Evolutionary conservation across 2,329 filamentous ascomycete genomes (phyloP).

Genomic region (Xylariales sp.): DNA sequence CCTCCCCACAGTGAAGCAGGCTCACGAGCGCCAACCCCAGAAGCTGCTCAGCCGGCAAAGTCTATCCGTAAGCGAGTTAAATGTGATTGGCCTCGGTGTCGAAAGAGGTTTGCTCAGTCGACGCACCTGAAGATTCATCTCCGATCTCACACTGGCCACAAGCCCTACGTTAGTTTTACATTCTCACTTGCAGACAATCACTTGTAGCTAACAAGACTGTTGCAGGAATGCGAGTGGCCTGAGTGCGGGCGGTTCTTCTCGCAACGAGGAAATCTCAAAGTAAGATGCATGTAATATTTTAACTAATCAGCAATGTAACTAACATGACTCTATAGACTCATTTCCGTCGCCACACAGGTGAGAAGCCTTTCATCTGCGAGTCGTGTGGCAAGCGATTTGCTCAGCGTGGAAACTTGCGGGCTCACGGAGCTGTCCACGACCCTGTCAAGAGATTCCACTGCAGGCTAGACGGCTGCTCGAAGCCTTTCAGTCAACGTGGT

Average conservation of each 20-base stretch:
- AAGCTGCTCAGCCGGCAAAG: conserved; percentile 8
- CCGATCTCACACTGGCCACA: conserved; percentile 82
- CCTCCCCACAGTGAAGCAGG: conserved; percentile 19
- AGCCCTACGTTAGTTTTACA: conserved; percentile 72
- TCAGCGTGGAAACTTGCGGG: conserved; percentile 79
- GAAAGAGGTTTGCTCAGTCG: conserved; percentile 83
- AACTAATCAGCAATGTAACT: conserved; percentile 9
- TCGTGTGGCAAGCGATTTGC: conserved; percentile 79
- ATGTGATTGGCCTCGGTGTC: conserved; percentile 70
- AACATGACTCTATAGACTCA: conserved; percentile 58
- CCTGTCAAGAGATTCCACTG: conserved; percentile 77
- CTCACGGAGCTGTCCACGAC: conserved; percentile 78
- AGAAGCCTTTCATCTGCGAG: conserved; percentile 77
- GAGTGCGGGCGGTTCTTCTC: conserved; percentile 79
- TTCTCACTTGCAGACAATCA: too few relatives aligned
- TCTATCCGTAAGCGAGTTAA: conserved; percentile 45
- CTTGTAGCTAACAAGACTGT: too few relatives aligned
- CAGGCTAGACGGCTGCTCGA: conserved; percentile 76
- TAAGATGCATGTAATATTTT: conserved; percentile 31
- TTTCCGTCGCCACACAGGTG: conserved; percentile 80
- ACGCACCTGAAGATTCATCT: conserved; percentile 90
- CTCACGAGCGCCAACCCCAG: conserved; percentile 15
- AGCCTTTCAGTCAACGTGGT: conserved; percentile 84
- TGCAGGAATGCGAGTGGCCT: conserved; percentile 59
- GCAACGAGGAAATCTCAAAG: conserved; percentile 86